Percentiles rank a stretch among this genome's conserved stretches.
Conservation (phyloP, 306 rosid species). For the Castanea mollissima region DNA sequence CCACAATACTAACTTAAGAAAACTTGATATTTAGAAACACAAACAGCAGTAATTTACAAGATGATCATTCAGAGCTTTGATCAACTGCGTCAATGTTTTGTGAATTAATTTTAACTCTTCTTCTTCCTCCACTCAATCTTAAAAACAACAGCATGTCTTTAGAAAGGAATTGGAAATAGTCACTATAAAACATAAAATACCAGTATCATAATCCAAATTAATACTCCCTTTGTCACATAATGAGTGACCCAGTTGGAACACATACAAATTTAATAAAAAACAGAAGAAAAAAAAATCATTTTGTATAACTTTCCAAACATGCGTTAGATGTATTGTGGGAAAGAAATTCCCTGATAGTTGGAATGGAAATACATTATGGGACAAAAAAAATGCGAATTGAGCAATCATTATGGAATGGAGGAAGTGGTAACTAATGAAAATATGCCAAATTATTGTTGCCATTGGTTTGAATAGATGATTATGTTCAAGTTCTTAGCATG, state of each 20-base stretch:
- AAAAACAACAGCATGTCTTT: background rate
- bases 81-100: background rate
- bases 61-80: background rate
- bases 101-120: too few relatives aligned
- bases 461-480: background rate
- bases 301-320: too few relatives aligned
- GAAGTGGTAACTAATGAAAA: background rate
- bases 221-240: background rate
- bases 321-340: too few relatives aligned
- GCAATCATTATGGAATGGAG: background rate
- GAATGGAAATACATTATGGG: too few relatives aligned
- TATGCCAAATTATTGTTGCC: background rate
- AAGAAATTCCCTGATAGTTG: too few relatives aligned
- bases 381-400: too few relatives aligned
- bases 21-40: conserved; percentile 22
- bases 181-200: background rate
- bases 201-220: background rate
- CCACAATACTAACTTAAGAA: conserved; percentile 9
- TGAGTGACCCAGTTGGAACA: background rate
- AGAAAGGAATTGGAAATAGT: background rate
- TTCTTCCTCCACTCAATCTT: background rate
- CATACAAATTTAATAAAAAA: too few relatives aligned
- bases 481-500: background rate
- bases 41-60: conserved; percentile 1
- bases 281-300: too few relatives aligned